These are phyloP conservation scores for Silene noctiflora DNA, from an alignment of 179 eudicot species.

Conservation along the genomic window DNA sequence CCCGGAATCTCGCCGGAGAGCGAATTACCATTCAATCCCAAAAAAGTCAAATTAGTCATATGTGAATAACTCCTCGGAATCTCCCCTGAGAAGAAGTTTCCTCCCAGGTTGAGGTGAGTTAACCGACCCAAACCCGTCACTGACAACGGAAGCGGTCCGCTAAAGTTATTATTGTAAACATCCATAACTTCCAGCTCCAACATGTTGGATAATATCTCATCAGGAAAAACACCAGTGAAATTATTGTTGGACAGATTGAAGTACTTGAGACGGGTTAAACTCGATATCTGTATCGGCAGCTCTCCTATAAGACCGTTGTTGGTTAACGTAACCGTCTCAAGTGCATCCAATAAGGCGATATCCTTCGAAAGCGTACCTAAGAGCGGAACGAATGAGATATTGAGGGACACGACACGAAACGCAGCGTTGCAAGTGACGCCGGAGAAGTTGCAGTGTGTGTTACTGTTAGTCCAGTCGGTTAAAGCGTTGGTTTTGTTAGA, in stretches of 20 bases:
- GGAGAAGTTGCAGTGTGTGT: constrained; percentile 56
- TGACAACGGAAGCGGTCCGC: constrained; percentile 49
- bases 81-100: constrained; percentile 64
- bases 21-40: constrained; percentile 51
- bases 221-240: constrained; percentile 40
- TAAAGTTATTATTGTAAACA: constrained; percentile 58
- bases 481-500: constrained; percentile 12
- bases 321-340: constrained; percentile 40
- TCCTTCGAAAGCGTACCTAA: constrained; percentile 45
- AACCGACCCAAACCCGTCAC: constrained; percentile 31
- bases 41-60: constrained; percentile 26
- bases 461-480: constrained; percentile 4
- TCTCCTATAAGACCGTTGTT: constrained; percentile 19
- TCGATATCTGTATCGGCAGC: constrained; percentile 19
- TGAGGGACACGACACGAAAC: constrained; percentile 42
- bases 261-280: constrained; percentile 31
- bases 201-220: constrained; percentile 27
- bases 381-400: constrained; percentile 33
- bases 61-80: constrained; percentile 59
- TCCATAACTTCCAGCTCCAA: constrained; percentile 43
- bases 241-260: constrained; percentile 52
- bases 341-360: constrained; percentile 41
- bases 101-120: constrained; percentile 44
- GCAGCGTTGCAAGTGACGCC: constrained; percentile 57
- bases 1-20: constrained; percentile 61